These are phyloP conservation scores for Cryptococcus hybrid DNA, from an alignment of 1,284 basidiomycete species.

Conservation along the genomic window DNA sequence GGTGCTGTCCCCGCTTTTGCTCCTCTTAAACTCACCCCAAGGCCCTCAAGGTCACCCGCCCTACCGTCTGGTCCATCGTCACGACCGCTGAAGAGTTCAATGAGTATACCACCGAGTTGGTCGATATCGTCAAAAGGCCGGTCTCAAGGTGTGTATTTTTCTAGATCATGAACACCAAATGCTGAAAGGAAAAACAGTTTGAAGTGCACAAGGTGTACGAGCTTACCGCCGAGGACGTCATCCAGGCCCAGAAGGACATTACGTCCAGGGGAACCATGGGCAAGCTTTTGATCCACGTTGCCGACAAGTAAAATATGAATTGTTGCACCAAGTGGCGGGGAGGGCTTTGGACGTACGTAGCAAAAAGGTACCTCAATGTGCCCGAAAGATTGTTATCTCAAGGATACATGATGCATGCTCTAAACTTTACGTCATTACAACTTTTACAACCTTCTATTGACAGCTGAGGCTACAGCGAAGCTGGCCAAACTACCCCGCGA, in stretches of 20 bases:
- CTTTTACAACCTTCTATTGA: conserved; percentile 1
- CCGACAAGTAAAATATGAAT: conserved; percentile 5
- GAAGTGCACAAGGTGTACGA: conserved; percentile 74
- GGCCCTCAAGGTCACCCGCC: conserved; percentile 75
- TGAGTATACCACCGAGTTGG: conserved; percentile 66
- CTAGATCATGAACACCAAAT: background rate
- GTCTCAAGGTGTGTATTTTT: conserved; percentile 56
- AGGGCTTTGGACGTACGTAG: too few species aligned
- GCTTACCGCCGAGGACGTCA: conserved; percentile 77
- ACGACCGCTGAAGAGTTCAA: conserved; percentile 68
- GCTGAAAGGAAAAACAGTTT: conserved; percentile 40
- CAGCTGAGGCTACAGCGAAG: conserved; percentile 60
- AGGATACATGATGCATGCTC: too few species aligned
- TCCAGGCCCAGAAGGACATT: conserved; percentile 75
- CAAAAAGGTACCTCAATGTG: too few species aligned
- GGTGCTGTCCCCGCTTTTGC: conserved; percentile 57
- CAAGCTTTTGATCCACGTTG: conserved; percentile 73
- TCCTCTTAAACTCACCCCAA: conserved; percentile 73
- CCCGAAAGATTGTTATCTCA: too few species aligned
- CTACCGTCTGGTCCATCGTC: conserved; percentile 62
- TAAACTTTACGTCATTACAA: too few species aligned
- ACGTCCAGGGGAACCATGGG: conserved; percentile 74
- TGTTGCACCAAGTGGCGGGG: too few species aligned
- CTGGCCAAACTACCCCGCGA: conserved; percentile 72
- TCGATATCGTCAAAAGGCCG: conserved; percentile 62